Conservation (phyloP, 2,329 filamentous ascomycete genomes). For the Ophiocordyceps australis region DNA sequence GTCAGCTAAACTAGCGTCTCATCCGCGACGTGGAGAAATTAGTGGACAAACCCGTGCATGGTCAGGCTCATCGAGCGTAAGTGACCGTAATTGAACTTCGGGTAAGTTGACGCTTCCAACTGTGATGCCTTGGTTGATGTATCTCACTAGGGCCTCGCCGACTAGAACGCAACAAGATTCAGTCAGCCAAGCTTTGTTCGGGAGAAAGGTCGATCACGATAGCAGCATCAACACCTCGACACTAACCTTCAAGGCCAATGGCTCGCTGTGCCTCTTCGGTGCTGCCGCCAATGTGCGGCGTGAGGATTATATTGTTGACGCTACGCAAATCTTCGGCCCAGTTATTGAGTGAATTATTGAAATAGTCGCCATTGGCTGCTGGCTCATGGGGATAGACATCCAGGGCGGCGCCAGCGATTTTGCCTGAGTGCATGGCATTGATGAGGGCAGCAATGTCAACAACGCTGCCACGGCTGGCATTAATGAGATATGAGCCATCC, state of each 20-base stretch:
- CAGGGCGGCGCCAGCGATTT: slow-evolving; percentile 83
- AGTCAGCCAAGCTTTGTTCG: no score
- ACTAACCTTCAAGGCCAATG: slow-evolving; percentile 67
- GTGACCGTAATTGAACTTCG: slow-evolving; percentile 78
- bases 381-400: slow-evolving; percentile 95
- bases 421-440: slow-evolving; percentile 68
- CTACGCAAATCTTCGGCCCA: slow-evolving; percentile 76
- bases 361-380: slow-evolving; percentile 86
- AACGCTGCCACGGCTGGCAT: slow-evolving; percentile 83
- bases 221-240: background rate
- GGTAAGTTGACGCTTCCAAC: slow-evolving; percentile 90
- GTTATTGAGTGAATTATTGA: slow-evolving; percentile 62
- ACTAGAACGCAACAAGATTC: slow-evolving; percentile 40
- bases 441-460: slow-evolving; percentile 89
- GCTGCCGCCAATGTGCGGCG: slow-evolving; percentile 91
- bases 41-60: slow-evolving; percentile 51
- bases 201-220: background rate
- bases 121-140: slow-evolving; percentile 90
- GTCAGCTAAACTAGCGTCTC: no score
- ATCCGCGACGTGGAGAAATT: background rate
- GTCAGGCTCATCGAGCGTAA: slow-evolving; percentile 77
- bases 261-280: slow-evolving; percentile 95
- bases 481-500: slow-evolving; percentile 82
- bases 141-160: slow-evolving; percentile 68
- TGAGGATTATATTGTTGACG: slow-evolving; percentile 85